phyloP scores from a whole-genome alignment of 768 basidiomycete genomes.

The Gloeopeniophorella convolvens region DNA sequence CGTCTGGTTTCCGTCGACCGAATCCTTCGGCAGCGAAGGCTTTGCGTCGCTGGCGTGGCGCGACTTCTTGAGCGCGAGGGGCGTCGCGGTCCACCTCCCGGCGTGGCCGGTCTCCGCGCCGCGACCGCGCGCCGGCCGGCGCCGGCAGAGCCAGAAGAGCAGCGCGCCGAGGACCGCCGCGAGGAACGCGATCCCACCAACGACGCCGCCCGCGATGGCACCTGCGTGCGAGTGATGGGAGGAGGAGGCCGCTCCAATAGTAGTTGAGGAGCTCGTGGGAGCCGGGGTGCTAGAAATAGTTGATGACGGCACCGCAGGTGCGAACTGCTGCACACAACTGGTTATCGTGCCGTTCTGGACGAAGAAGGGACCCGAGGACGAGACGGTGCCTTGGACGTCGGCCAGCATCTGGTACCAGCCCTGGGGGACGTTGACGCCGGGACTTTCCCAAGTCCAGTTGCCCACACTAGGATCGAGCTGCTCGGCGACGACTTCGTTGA shows the following conservation, averaged over 20 bases:
- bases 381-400: constrained; percentile 2
- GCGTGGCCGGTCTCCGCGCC: background rate
- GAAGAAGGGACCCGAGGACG: constrained; percentile 30
- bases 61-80: background rate
- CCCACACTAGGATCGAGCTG: constrained; percentile 26
- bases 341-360: constrained; percentile 33
- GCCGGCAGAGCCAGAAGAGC: constrained; percentile 12
- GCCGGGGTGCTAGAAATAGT: constrained; percentile 22
- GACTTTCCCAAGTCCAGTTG: constrained; percentile 41
- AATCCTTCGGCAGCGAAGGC: background rate
- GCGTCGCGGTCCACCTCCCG: constrained; percentile 1
- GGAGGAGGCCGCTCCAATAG: background rate
- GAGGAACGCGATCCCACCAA: constrained; percentile 41
- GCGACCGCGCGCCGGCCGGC: background rate
- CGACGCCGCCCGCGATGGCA: constrained; percentile 45
- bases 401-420: constrained; percentile 42
- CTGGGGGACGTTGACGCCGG: constrained; percentile 37
- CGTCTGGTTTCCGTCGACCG: background rate
- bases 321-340: constrained; percentile 27
- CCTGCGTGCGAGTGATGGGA: constrained; percentile 29
- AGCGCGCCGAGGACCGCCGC: constrained; percentile 29
- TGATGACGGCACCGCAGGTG: constrained; percentile 21
- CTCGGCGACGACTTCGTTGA: constrained; percentile 26
- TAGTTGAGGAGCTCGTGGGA: constrained; percentile 2
- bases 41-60: background rate